Percentiles rank a stretch among this genome's conserved stretches.
These are phyloP conservation scores for Brassica incana DNA, from an alignment of 345 rosid genomes.

Conservation along the genomic window DNA sequence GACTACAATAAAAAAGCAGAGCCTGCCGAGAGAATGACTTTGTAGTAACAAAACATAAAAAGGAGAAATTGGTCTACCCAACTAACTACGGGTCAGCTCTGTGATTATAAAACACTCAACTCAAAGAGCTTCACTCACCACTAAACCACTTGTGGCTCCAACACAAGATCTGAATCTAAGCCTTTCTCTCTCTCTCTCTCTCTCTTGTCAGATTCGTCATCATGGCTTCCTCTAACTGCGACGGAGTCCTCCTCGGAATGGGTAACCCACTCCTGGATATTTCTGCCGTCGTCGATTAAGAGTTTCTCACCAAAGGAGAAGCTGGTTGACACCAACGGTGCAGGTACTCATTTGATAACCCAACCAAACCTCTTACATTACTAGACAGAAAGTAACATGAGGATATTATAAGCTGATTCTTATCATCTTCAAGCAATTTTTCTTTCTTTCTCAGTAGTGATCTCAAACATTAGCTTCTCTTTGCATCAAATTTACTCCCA, in stretches of 20 bases:
- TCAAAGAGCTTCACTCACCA: neutral
- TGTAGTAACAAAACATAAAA: neutral
- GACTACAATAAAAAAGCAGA: neutral
- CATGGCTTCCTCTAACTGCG: no score
- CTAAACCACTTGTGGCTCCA: slow-evolving; percentile 5
- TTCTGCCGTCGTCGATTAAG: no score
- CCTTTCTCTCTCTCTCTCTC: no score
- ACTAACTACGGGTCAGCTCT: neutral
- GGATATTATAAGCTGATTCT: no score
- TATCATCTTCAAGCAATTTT: no score
- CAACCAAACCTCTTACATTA: neutral
- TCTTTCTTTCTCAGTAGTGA: no score
- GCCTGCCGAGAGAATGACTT: neutral
- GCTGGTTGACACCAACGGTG: slow-evolving; percentile 88
- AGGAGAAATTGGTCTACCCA: slow-evolving; percentile 27
- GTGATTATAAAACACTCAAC: no score
- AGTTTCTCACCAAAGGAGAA: slow-evolving; percentile 53
- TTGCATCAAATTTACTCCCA: no score
- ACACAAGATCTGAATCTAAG: slow-evolving; percentile 35
- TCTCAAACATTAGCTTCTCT: no score
- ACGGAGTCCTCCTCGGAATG: no score
- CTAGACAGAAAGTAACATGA: neutral
- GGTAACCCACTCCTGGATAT: no score
- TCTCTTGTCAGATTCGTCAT: no score
- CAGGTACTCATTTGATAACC: slow-evolving; percentile 47